A percentile compares a stretch with the other conserved stretches of the same genome.
Conservation (phyloP, 345 rosid genomes). For the Orychophragmus violaceus region DNA sequence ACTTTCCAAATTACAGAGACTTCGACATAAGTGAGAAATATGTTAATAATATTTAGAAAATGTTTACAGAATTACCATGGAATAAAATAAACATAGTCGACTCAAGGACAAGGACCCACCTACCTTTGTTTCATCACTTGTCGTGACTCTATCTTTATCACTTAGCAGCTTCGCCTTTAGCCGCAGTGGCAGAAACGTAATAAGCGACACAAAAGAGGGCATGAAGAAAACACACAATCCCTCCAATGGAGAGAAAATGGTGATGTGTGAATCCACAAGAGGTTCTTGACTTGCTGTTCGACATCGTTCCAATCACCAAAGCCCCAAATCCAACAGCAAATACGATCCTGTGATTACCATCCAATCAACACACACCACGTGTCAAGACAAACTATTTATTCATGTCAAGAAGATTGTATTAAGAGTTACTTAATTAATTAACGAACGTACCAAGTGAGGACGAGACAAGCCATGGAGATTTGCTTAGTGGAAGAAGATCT, state of each 20-base stretch:
- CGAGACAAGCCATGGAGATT: conserved; percentile 63
- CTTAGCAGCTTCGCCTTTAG: conserved; percentile 35
- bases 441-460: conserved; percentile 61
- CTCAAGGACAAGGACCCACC: conserved; percentile 23
- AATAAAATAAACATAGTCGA: conserved; percentile 6
- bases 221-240: conserved; percentile 79
- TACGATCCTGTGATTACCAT: conserved; percentile 47
- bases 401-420: neutral
- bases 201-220: conserved; percentile 69
- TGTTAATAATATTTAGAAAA: neutral
- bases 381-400: neutral
- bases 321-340: conserved; percentile 58
- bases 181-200: conserved; percentile 75
- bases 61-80: neutral
- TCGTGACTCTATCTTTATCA: conserved; percentile 4
- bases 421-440: neutral
- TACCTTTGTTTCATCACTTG: neutral
- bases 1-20: conserved; percentile 16
- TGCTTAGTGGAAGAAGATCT: conserved; percentile 59
- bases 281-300: conserved; percentile 65
- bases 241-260: conserved; percentile 80
- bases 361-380: conserved; percentile 7
- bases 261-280: conserved; percentile 89
- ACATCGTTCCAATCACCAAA: conserved; percentile 70
- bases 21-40: neutral